Percentiles rank a stretch among this genome's conserved stretches.
phyloP scores from a whole-genome alignment of 2,329 filamentous ascomycete species.

The Epicoccum sorghinum region DNA sequence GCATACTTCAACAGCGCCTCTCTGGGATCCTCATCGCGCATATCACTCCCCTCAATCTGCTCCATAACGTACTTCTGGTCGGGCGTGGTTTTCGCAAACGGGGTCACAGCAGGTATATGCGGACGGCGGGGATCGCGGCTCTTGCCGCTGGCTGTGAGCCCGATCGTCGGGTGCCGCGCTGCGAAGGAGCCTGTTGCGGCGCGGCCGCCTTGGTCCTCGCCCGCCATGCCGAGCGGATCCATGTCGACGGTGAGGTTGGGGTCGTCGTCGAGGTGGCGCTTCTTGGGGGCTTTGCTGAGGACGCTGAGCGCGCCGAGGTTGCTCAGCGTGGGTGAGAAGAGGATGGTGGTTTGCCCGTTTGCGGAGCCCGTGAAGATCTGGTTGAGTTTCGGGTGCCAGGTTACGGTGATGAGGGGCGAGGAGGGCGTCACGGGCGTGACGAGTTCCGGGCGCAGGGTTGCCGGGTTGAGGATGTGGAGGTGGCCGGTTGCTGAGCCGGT shows the following conservation, averaged over 20 bases:
- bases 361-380: slow-evolving; percentile 94
- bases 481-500: slow-evolving; percentile 87
- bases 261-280: slow-evolving; percentile 93
- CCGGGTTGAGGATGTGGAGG: slow-evolving; percentile 91
- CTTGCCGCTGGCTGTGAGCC: slow-evolving; percentile 78
- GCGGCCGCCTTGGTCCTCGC: slow-evolving; percentile 69
- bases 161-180: slow-evolving; percentile 70
- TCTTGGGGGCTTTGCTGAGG: slow-evolving; percentile 92
- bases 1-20: slow-evolving; percentile 95
- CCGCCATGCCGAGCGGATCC: slow-evolving; percentile 80
- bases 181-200: slow-evolving; percentile 56
- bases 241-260: slow-evolving; percentile 74
- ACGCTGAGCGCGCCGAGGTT: slow-evolving; percentile 81
- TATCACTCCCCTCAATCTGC: slow-evolving; percentile 85
- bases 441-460: slow-evolving; percentile 82
- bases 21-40: slow-evolving; percentile 95
- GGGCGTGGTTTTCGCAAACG: slow-evolving; percentile 87
- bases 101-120: slow-evolving; percentile 82
- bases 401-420: slow-evolving; percentile 79
- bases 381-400: slow-evolving; percentile 94
- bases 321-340: slow-evolving; percentile 89
- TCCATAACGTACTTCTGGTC: slow-evolving; percentile 88
- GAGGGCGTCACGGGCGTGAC: slow-evolving; percentile 88
- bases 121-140: slow-evolving; percentile 81
- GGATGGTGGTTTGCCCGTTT: slow-evolving; percentile 85